Base-by-base conservation (phyloP, 805 yeast genomes). In the Starmerella apicola region DNA sequence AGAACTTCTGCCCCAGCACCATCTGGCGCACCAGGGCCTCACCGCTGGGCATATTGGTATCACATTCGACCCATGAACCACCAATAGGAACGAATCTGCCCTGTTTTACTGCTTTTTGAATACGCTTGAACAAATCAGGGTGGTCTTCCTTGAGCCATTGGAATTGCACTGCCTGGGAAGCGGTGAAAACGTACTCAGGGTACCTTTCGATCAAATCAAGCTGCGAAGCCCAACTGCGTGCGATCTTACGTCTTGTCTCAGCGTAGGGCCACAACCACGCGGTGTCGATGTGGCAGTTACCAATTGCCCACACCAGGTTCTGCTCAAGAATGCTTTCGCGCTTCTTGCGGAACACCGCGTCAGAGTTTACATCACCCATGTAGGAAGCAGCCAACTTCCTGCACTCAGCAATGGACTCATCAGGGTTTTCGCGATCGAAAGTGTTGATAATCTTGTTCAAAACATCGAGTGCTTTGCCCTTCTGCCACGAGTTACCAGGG, bases 211-310 rank as follows among this genome's bases (percentile, higher is more conserved):
- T 73, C 35, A 91, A 61, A 39, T 83, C 78, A 37, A 88, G 65
- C 63, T 88, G 98, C 8, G 95, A 75, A 0, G 95, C 78, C 97
- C 97, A 88, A 5, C 95, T 83, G 49, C 98, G 71, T 2, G 86
- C 95, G 40, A 88, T 74, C 56, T 88, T 88, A 38, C 97, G 72
- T 51, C 81, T 78, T 1, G 97, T 84, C 58, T 91, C 96, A 2
- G 94, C 96, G 66, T 80, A 88, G n/a, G 96, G 97, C 98, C 98
- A 88, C 43, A 85, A 67, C 98, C 98, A 88, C 13, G 97, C 97
- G 15, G 97, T 88, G 55, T 88, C 98, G 51, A 86, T 86, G 59
- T 86, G 97, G 58, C 97, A 91, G 58, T 91, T 82, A 32, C 98
- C 98, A 49, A 91, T 70, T 7, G 82, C 94, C 59, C 66, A 79